A percentile compares a stretch with the other conserved stretches of the same genome.
phyloP scores from a whole-genome alignment of 768 basidiomycete species.

The Boletus reticulatus region DNA sequence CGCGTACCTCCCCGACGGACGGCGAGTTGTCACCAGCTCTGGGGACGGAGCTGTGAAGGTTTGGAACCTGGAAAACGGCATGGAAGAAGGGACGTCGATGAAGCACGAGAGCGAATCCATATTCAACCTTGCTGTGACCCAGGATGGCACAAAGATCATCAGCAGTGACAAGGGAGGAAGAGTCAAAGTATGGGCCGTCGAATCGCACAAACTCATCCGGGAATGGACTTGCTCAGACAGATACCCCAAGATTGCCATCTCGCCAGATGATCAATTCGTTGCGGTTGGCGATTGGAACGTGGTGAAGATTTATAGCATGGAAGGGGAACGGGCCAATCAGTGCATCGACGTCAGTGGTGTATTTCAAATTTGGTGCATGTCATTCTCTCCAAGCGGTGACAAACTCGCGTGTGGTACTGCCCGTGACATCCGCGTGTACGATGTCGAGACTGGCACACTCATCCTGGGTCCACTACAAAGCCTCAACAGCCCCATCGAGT shows the following conservation, averaged over 20 bases:
- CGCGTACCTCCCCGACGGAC: slow-evolving; percentile 6
- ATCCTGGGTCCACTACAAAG: neutral
- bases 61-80: neutral
- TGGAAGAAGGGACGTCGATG: neutral
- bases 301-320: neutral
- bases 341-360: neutral
- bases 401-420: neutral
- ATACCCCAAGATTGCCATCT: neutral
- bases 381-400: neutral
- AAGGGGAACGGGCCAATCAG: neutral
- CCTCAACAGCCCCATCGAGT: accelerated
- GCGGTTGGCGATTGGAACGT: neutral
- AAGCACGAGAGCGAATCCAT: neutral
- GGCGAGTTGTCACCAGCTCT: neutral
- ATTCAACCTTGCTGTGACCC: neutral
- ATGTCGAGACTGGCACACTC: neutral
- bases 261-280: neutral
- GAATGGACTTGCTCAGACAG: neutral
- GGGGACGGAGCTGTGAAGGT: neutral
- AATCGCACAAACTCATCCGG: neutral
- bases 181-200: slow-evolving; percentile 1
- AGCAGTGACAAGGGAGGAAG: neutral
- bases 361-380: neutral
- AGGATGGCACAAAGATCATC: slow-evolving; percentile 1
- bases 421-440: neutral